Evolutionary conservation across 371 early-diverging fungal species (phyloP), one percentile per base, ranked within the genome.

Genomic region (Dentiscutata heterogama): DNA sequence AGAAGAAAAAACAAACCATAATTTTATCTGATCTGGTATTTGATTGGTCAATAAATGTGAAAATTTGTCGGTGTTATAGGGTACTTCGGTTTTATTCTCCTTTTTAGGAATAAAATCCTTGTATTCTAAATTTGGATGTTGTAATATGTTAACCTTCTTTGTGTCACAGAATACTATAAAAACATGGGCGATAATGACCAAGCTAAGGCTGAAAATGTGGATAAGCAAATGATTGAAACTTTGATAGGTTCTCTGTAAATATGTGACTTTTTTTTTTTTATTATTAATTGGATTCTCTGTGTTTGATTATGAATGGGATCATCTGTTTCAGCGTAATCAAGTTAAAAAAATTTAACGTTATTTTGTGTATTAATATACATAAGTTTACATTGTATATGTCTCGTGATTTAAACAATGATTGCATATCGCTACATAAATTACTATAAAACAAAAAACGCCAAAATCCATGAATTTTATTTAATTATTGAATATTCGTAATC

Each of bases 181-280:
- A 78, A 64, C 27, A 27, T 78, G 39, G 78, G 65, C 10, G 78
- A 68, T 29, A 25, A 1, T 31, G 56, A 75, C 11, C 29, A 75
- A 10, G 29, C 29, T 58, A 22, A 54, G 31, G 31, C 29, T 75
- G 75, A 60, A 60, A 39, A 22, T 39, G 54, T 20, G 42, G 70
- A 70, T 39, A 70, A 70, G n/a, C 42, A 22, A n/a, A 46, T 70
- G 18, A 42, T 70, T 70, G 46, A 73, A 53, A 73, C 27, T 22
- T 29, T 73, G 73, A 73, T 73, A 53, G 73, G 73, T 73, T 73
- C 73, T 27, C 42, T 73, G 18, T 73, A 73, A 72, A 72, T 20
- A 53, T 39, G 3, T 13, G 0, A 7, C 10, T n/a, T 35, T 67
- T n/a, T n/a, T 16, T 65, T 65, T 29, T 39, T 29, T n/a, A 5